Evolutionary conservation across 1,284 basidiomycete genomes (phyloP), one percentile per base, ranked within the genome.

Genomic region (Papiliotrema nemorosa): DNA sequence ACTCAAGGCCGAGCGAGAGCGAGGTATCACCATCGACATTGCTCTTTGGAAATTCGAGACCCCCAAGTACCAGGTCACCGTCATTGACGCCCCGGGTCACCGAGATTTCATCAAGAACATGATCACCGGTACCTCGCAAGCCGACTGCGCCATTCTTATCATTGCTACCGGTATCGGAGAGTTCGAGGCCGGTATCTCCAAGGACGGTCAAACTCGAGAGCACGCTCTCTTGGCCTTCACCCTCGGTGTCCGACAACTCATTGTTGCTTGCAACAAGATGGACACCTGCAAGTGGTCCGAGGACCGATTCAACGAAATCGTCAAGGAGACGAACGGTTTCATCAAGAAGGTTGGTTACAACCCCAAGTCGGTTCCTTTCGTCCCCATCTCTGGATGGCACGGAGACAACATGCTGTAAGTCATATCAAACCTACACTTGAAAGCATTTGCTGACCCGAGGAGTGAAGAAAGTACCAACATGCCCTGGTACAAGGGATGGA

Each of bases 21-120:
- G 94, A 88, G 94, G 94, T 88, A 99, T 99, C 84, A 99, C 94
- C 72, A 97, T 98, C 78, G 94, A 97, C 84, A 97, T 97, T 77
- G 94, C 94, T 64, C 69, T 74, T 64, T 97, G 91, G 91, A 97
- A 96, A 80, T 97, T 96, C 84, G 92, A 97, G 82, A 96, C 91
- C 64, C 90, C 91, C 74, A 90, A 86, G 76, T 94, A 75, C 82
- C 81, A 84, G 78, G 87, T 91, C 67, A 91, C 88, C 54, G 88
- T 90, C 76, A 70, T 70, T 48, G 63, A 66, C 55, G 96, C 94
- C 78, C 96, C 94, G 51, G 96, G 94, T 77, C 96, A 98, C 81
- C 92, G 94, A 87, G 96, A 99, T 78, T 99, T 99, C 82, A 99
- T 99, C 86, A 99, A 99, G 84, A 98, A 97, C 90, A 97, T 97